Percentiles rank a stretch among this genome's conserved stretches.
Evolutionary conservation across 2,329 filamentous ascomycete genomes (phyloP).

Genomic region (Ambrosiella cleistominuta): DNA sequence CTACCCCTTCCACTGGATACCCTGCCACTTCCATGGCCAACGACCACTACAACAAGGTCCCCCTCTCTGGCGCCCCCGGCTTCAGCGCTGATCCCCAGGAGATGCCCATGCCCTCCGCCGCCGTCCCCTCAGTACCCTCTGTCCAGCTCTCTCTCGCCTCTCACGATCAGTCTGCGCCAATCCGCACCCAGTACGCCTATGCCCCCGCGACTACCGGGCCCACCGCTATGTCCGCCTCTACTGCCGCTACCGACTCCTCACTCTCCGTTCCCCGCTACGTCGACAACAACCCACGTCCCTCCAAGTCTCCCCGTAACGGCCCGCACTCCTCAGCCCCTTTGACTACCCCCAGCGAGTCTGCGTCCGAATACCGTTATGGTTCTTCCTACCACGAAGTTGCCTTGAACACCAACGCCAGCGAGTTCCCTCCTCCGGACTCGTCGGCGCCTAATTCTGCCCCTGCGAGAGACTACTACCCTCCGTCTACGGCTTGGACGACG

Average conservation of each 20-base stretch:
- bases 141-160: conserved; percentile 31
- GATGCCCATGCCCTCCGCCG: conserved; percentile 28
- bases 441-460: conserved; percentile 16
- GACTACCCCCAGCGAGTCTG: conserved; percentile 29
- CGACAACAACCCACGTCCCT: conserved; percentile 34
- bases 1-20: conserved; percentile 29
- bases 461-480: conserved; percentile 36
- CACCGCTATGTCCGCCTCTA: conserved; percentile 30
- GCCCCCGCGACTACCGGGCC: conserved; percentile 32
- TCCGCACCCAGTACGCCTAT: conserved; percentile 39
- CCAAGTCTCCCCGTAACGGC: conserved; percentile 38
- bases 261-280: conserved; percentile 40
- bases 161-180: conserved; percentile 29
- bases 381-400: conserved; percentile 24
- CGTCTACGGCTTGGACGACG: conserved; percentile 31
- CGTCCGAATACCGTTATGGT: conserved; percentile 40
- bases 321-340: conserved; percentile 35
- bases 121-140: conserved; percentile 21
- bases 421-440: conserved; percentile 16
- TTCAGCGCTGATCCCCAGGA: conserved; percentile 36
- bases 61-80: conserved; percentile 29
- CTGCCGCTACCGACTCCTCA: conserved; percentile 24
- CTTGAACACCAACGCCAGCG: conserved; percentile 16
- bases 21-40: conserved; percentile 32
- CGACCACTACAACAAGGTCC: conserved; percentile 36